phyloP scores from a whole-genome alignment of 495 filamentous ascomycete genomes.

The Thozetella sp. region DNA sequence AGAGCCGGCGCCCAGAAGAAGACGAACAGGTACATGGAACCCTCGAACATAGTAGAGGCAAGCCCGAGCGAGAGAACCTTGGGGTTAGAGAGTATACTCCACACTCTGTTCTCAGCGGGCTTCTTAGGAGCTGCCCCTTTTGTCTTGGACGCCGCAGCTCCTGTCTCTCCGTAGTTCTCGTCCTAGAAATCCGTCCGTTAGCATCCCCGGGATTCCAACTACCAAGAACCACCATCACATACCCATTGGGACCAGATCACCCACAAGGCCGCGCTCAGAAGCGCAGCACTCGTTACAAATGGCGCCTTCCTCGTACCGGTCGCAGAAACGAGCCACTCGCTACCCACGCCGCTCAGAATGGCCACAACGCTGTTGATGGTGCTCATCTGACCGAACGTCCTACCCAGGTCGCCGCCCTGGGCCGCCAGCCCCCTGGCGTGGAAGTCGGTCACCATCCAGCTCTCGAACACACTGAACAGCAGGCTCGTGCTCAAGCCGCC shows the following conservation, averaged over 20 bases:
- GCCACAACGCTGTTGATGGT: constrained; percentile 54
- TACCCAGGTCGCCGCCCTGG: constrained; percentile 32
- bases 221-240: constrained; percentile 13
- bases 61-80: constrained; percentile 44
- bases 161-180: constrained; percentile 47
- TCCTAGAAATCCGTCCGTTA: constrained; percentile 26
- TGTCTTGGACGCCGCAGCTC: background rate
- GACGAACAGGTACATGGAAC: constrained; percentile 61
- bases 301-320: constrained; percentile 52
- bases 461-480: constrained; percentile 57
- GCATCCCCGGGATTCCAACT: background rate
- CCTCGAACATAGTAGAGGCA: constrained; percentile 55
- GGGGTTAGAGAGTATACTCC: constrained; percentile 28
- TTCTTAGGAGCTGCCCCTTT: constrained; percentile 2
- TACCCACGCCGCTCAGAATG: constrained; percentile 53
- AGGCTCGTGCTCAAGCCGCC: constrained; percentile 58
- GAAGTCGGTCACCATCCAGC: constrained; percentile 60
- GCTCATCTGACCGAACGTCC: constrained; percentile 51
- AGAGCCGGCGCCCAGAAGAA: constrained; percentile 59
- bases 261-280: constrained; percentile 37
- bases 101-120: constrained; percentile 16
- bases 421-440: constrained; percentile 27
- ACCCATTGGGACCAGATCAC: constrained; percentile 50
- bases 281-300: constrained; percentile 41
- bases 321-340: constrained; percentile 45